These are phyloP conservation scores for Secale cereale DNA, from an alignment of 176 grass and related monocot genomes.

Conservation along the genomic window DNA sequence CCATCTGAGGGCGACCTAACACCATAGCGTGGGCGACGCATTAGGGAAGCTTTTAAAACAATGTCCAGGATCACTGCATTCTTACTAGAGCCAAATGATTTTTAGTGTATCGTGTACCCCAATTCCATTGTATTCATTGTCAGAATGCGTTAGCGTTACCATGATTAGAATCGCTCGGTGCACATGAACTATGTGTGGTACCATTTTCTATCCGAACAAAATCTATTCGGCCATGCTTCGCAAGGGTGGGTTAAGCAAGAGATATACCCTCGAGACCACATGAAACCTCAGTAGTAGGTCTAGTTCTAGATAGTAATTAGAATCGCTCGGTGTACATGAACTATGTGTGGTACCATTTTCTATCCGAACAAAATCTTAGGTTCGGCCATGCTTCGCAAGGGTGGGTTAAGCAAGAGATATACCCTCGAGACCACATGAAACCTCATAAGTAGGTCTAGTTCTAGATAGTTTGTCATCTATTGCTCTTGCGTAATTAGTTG, in stretches of 20 bases:
- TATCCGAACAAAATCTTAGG: neutral
- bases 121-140: neutral
- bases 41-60: neutral
- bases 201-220: neutral
- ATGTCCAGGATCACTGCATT: neutral
- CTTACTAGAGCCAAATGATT: neutral
- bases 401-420: neutral
- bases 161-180: neutral
- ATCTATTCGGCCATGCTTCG: neutral
- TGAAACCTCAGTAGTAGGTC: neutral
- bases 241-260: neutral
- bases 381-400: neutral
- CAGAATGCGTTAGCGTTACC: neutral
- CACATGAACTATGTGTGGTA: neutral
- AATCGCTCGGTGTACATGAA: no score
- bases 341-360: neutral
- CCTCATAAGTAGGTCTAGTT: neutral
- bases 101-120: neutral
- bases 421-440: neutral
- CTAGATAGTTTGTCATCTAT: neutral
- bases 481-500: neutral
- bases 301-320: neutral
- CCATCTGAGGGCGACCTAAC: no score
- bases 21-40: neutral
- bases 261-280: neutral